Base-by-base conservation (phyloP, 371 early-diverging fungal species). In the Mortierella sp. region DNA sequence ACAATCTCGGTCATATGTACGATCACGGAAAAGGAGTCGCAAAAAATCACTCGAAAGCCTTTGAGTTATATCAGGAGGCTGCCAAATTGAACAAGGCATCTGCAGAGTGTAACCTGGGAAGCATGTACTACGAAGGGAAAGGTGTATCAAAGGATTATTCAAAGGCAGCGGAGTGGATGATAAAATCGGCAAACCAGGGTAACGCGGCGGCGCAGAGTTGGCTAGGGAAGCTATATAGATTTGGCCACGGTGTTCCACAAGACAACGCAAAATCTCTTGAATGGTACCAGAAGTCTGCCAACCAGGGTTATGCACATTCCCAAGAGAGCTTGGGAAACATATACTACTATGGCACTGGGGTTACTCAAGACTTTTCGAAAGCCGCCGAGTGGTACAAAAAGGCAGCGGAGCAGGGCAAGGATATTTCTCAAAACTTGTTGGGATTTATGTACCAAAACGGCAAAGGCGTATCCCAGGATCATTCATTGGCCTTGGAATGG, bases 141-240 rank as follows among this genome's bases (percentile, higher is more conserved):
- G 93, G 93, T 28, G 86, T 91, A 3, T 72, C 85, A 35, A 76
- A 85, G 61, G 86, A 91, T 60, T 53, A 73, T 26, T 62, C 66
- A 4, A 66, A 78, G 12, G 89, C 90, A 6, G 64, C 78, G 26
- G 37, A 47, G 58, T 68, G 69, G 75, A 68, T 34, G 22, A 26
- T 42, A 31, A 64, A 61, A 23, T 58, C 68, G 34, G 32, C 19
- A n/a, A 34, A 66, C 7, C 22, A 3, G 6, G 59, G 49, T 29
- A 43, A 67, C 68, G 10, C 72, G 22, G 26, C 26, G 29, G 65
- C 64, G 43, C 86, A 84, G 70, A 86, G 82, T 75, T 66, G 73
- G 63, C 78, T 89, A 9, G 91, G 86, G 7, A 51, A 32, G 26
- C 83, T 86, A 85, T 76, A 86, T 12, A 10, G 7, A 9, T 31